These are phyloP conservation scores for Butyriboletus loyo DNA, from an alignment of 768 basidiomycete genomes.

Conservation along the genomic window DNA sequence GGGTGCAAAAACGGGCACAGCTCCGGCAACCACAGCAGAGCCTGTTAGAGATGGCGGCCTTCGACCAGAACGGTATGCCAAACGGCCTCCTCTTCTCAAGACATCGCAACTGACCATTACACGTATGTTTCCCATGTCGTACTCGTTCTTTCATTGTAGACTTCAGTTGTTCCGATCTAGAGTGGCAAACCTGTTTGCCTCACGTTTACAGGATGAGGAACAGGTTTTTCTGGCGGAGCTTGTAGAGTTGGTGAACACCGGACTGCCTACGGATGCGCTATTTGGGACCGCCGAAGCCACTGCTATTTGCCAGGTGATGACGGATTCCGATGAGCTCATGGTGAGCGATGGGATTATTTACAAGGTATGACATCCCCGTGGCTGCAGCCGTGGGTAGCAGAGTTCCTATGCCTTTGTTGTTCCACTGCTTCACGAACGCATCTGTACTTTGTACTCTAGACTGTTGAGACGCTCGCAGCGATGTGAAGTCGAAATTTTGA, in stretches of 20 bases:
- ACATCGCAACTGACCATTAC: background rate
- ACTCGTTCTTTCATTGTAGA: slow-evolving; percentile 37
- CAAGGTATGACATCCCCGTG: slow-evolving; percentile 52
- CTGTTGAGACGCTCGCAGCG: too few species aligned
- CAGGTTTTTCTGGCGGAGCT: slow-evolving; percentile 68
- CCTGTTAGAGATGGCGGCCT: slow-evolving; percentile 43
- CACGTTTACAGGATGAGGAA: slow-evolving; percentile 70
- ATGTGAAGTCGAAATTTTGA: too few species aligned
- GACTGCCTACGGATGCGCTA: slow-evolving; percentile 59
- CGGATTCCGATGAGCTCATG: slow-evolving; percentile 73
- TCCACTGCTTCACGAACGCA: slow-evolving; percentile 3
- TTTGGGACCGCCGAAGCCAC: slow-evolving; percentile 85
- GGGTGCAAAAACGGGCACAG: slow-evolving; percentile 60
- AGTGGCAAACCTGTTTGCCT: slow-evolving; percentile 68
- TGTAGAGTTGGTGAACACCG: slow-evolving; percentile 73
- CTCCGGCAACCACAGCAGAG: slow-evolving; percentile 37
- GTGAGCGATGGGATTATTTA: slow-evolving; percentile 84
- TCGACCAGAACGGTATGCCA: slow-evolving; percentile 56
- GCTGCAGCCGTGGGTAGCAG: background rate
- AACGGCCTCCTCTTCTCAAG: slow-evolving; percentile 1
- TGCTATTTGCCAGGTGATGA: slow-evolving; percentile 70
- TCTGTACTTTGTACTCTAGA: slow-evolving; percentile 4
- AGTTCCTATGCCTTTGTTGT: background rate
- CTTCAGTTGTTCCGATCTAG: slow-evolving; percentile 77
- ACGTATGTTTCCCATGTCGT: background rate